Percentiles rank a stretch among this genome's conserved stretches.
Evolutionary conservation across 371 early-diverging fungal species (phyloP).

Genomic region (Mortierella sp.): DNA sequence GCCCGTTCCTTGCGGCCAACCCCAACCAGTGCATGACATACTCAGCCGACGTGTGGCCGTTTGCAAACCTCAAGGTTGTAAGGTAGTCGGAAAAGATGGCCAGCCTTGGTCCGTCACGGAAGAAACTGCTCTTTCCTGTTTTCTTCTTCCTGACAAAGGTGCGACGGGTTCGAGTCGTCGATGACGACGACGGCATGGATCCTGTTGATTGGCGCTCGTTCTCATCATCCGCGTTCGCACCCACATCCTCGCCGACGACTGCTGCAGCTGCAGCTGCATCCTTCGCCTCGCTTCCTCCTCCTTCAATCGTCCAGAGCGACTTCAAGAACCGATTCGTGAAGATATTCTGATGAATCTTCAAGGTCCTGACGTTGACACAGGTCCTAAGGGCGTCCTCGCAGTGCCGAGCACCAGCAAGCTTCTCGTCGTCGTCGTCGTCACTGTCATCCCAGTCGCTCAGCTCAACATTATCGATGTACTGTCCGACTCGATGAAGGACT

Average conservation of each 20-base stretch:
- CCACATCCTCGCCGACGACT: no score
- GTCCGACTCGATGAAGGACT: neutral
- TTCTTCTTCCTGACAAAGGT: neutral
- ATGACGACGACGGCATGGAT: no score
- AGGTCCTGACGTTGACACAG: neutral
- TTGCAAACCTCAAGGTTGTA: neutral
- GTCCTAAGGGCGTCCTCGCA: neutral
- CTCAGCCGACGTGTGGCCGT: neutral
- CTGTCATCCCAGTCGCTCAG: neutral
- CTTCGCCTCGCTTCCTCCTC: neutral
- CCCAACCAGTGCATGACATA: neutral
- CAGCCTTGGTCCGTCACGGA: neutral
- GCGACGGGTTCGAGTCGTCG: neutral
- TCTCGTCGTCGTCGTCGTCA: neutral
- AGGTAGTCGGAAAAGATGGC: neutral
- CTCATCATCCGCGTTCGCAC: neutral
- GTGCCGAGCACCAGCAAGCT: no score
- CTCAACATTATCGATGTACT: neutral
- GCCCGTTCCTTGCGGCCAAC: neutral
- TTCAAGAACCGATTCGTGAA: neutral
- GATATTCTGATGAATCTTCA: neutral
- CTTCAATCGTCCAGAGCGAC: neutral
- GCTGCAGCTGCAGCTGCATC: no score
- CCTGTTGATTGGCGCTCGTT: neutral
- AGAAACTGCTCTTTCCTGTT: neutral